Conservation (phyloP, 176 grass and related monocot genomes). For the Raddia guianensis region DNA sequence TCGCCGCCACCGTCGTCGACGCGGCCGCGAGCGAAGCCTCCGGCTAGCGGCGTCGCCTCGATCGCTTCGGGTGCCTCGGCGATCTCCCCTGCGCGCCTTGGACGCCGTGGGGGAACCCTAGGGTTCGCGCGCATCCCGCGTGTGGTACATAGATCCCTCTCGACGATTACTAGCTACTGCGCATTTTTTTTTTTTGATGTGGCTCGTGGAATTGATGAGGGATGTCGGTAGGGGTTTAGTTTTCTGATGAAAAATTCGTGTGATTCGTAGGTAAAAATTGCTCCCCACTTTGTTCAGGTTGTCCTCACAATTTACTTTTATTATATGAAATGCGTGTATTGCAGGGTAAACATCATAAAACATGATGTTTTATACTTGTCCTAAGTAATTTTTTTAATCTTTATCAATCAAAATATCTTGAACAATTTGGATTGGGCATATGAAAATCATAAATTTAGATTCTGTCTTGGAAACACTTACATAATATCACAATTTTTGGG, state of each 20-base stretch:
- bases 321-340: background rate
- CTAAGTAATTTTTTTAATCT: no score
- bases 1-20: background rate
- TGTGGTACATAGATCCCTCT: background rate
- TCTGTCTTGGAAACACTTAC: no score
- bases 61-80: background rate
- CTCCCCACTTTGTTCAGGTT: background rate
- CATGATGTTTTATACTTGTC: no score
- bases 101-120: background rate
- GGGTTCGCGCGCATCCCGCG: constrained; percentile 1
- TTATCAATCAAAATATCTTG: no score
- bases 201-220: background rate
- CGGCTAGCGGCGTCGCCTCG: background rate
- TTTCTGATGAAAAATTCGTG: background rate
- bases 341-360: background rate
- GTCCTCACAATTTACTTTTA: background rate
- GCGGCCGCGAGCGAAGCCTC: background rate
- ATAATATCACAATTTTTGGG: no score
- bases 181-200: background rate
- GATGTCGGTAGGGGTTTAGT: background rate
- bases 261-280: background rate
- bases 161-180: background rate
- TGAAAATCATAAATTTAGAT: no score
- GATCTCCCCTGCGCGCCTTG: background rate
- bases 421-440: no score